These are phyloP conservation scores for Phytophthora kernoviae DNA, from an alignment of 352 stramenopile species.

Conservation along the genomic window DNA sequence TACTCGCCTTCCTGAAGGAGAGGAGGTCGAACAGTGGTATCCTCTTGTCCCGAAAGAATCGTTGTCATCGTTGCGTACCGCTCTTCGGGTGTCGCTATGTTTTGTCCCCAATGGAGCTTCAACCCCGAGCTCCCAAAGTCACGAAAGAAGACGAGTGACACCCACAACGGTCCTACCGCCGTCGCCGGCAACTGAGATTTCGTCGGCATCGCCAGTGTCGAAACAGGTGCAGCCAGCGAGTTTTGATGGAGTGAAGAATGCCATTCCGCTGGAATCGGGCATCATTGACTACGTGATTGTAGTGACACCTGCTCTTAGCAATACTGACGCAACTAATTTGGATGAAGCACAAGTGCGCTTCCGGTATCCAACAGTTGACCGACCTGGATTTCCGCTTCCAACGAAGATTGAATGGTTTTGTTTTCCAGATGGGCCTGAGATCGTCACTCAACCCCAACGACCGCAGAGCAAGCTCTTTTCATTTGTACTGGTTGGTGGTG, in stretches of 20 bases:
- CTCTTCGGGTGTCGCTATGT: constrained; percentile 73
- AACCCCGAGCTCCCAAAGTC: constrained; percentile 13
- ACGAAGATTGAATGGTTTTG: constrained; percentile 92
- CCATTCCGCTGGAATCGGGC: constrained; percentile 54
- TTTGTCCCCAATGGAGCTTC: constrained; percentile 51
- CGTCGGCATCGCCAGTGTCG: constrained; percentile 39
- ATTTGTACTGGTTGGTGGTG: constrained; percentile 77
- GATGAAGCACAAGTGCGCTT: constrained; percentile 69
- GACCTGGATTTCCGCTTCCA: constrained; percentile 65
- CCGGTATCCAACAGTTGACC: constrained; percentile 61
- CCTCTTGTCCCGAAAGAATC: constrained; percentile 59
- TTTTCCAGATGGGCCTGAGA: constrained; percentile 72
- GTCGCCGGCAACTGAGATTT: constrained; percentile 35
- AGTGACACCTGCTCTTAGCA: constrained; percentile 36
- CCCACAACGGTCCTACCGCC: constrained; percentile 19
- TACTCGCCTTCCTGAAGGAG: constrained; percentile 62
- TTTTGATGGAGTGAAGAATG: constrained; percentile 1
- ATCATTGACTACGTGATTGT: constrained; percentile 85
- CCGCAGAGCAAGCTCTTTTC: constrained; percentile 72
- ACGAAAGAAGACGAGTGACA: constrained; percentile 24
- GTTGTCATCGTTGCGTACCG: constrained; percentile 53
- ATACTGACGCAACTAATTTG: constrained; percentile 2
- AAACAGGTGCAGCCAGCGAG: constrained; percentile 23
- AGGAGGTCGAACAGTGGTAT: constrained; percentile 89
- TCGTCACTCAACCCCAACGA: constrained; percentile 46